These are phyloP conservation scores for Arabis alpina DNA, from an alignment of 345 rosid species.

Conservation along the genomic window DNA sequence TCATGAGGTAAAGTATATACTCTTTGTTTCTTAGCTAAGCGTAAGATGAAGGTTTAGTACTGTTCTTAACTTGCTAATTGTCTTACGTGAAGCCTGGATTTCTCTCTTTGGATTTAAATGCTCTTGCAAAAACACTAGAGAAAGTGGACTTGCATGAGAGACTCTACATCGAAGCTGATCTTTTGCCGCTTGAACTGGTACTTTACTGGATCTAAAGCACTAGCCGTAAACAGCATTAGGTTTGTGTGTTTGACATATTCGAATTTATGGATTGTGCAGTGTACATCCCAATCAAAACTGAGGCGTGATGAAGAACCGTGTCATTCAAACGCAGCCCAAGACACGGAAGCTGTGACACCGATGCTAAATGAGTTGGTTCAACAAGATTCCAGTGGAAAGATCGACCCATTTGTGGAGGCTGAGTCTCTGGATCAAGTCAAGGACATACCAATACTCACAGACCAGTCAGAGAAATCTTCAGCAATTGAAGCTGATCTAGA, in stretches of 20 bases:
- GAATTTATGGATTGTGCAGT: constrained; percentile 40
- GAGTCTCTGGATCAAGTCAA: constrained; percentile 32
- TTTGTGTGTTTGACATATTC: constrained; percentile 23
- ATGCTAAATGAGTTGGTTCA: constrained; percentile 36
- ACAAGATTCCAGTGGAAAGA: constrained; percentile 34
- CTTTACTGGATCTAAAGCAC: constrained; percentile 5
- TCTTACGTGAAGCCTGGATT: constrained; percentile 54
- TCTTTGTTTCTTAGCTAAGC: background rate
- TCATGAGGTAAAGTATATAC: constrained; percentile 56
- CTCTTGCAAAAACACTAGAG: constrained; percentile 65
- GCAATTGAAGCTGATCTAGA: constrained; percentile 69
- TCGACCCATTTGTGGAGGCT: constrained; percentile 6
- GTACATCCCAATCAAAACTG: constrained; percentile 32
- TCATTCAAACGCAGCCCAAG: constrained; percentile 25
- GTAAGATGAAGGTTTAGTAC: background rate
- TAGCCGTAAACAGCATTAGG: background rate
- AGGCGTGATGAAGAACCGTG: constrained; percentile 33
- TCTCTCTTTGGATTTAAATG: constrained; percentile 69
- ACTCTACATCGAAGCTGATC: constrained; percentile 76
- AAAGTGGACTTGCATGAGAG: constrained; percentile 65
- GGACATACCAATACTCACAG: constrained; percentile 26
- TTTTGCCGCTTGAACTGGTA: constrained; percentile 72
- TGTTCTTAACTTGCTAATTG: background rate
- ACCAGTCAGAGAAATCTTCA: constrained; percentile 40
- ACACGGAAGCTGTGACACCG: constrained; percentile 20